Conservation (phyloP, 345 rosid genomes). For the Psidium friedrichsthalianum region DNA sequence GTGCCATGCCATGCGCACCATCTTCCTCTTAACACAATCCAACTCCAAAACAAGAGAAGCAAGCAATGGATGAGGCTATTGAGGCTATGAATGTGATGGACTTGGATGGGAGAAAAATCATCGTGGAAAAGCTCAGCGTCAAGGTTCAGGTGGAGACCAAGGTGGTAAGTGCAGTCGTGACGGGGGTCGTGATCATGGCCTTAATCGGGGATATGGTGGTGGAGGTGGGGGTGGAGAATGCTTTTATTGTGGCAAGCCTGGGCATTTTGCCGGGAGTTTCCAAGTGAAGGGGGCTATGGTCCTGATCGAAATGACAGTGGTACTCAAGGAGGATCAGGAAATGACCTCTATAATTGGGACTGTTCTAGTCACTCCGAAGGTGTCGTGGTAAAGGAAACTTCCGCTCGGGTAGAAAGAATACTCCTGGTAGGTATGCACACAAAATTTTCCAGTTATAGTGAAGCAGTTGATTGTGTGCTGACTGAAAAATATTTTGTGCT, state of each 20-base stretch:
- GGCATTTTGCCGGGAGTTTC: too few species aligned
- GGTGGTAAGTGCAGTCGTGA: conserved; percentile 50
- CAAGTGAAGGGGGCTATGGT: conserved; percentile 36
- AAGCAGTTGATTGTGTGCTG: not conserved
- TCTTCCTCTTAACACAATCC: too few species aligned
- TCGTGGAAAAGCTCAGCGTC: conserved; percentile 90
- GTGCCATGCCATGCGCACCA: too few species aligned
- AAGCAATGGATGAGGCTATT: conserved; percentile 84
- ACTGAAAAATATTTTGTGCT: not conserved
- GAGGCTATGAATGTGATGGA: conserved; percentile 79
- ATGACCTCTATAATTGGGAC: conserved; percentile 62
- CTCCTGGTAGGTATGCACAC: conserved; percentile 8
- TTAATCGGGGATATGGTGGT: conserved; percentile 4
- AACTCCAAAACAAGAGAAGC: conserved; percentile 16
- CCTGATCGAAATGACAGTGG: conserved; percentile 66
- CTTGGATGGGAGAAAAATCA: conserved; percentile 70
- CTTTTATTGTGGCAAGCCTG: too few species aligned
- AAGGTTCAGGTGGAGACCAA: conserved; percentile 55
- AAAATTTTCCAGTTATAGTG: not conserved
- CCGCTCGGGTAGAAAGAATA: conserved; percentile 16
- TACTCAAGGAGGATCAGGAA: conserved; percentile 50
- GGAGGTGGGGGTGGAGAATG: too few species aligned
- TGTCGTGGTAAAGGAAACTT: conserved; percentile 48
- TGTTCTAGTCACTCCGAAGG: conserved; percentile 54
- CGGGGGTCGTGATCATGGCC: conserved; percentile 42